These are phyloP conservation scores for Hansenula lynferdii DNA, from an alignment of 1,139 yeast species.

Conservation along the genomic window DNA sequence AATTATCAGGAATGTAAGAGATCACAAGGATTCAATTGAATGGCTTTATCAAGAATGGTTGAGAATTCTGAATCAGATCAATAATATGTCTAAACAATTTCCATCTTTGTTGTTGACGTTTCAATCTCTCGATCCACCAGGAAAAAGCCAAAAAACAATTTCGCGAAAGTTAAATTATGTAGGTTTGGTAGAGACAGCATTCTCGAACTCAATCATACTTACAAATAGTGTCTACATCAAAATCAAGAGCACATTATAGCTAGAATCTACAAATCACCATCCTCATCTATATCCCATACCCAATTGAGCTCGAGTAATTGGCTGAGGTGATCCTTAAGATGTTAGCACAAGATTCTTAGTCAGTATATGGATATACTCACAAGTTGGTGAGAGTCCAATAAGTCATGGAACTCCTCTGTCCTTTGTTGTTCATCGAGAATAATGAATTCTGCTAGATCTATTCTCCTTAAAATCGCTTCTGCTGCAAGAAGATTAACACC, in stretches of 20 bases:
- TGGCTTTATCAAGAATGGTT: too few species aligned
- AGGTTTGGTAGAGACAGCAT: too few species aligned
- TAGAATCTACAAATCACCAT: too few species aligned
- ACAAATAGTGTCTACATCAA: too few species aligned
- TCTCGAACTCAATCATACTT: too few species aligned
- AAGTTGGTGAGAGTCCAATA: not conserved
- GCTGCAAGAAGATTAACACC: conserved; percentile 14
- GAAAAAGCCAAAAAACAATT: not conserved
- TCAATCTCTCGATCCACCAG: conserved; percentile 8
- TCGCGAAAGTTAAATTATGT: not conserved
- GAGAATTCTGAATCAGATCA: too few species aligned
- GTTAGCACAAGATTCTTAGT: not conserved
- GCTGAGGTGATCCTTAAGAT: too few species aligned
- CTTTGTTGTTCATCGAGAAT: conserved; percentile 1
- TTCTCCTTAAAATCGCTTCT: conserved; percentile 2
- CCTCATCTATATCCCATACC: too few species aligned
- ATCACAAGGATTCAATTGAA: too few species aligned
- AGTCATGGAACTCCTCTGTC: not conserved
- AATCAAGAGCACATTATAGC: too few species aligned
- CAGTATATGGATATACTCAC: not conserved
- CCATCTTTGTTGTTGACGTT: conserved; percentile 14
- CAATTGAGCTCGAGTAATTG: too few species aligned
- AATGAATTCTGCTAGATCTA: conserved; percentile 5
- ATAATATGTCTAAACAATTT: not conserved
- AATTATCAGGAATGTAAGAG: too few species aligned